A percentile compares a stretch with the other conserved stretches of the same genome.
These are phyloP conservation scores for Venturia oleaginea DNA, from an alignment of 2,329 filamentous ascomycete genomes.

Conservation along the genomic window DNA sequence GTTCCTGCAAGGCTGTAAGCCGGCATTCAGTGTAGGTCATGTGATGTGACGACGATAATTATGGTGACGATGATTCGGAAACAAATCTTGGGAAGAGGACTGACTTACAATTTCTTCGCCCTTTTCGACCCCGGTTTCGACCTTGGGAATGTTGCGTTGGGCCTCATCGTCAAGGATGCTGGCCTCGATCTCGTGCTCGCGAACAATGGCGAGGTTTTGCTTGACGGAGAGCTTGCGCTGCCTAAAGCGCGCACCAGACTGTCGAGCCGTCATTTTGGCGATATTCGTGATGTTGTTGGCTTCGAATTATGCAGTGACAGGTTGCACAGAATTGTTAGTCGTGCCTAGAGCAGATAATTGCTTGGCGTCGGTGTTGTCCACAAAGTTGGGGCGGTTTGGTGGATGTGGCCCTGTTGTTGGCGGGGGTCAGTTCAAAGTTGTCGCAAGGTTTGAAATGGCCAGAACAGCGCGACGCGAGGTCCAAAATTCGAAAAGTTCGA, in stretches of 20 bases:
- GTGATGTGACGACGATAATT: conserved; percentile 26
- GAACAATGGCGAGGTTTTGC: conserved; percentile 75
- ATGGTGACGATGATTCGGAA: conserved; percentile 21
- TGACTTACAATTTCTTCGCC: conserved; percentile 89
- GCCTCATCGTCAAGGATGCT: conserved; percentile 69
- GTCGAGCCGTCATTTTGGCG: conserved; percentile 17
- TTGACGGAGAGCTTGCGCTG: conserved; percentile 90
- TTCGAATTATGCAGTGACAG: conserved; percentile 2
- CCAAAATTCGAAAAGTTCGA: background rate
- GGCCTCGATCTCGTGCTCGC: conserved; percentile 83
- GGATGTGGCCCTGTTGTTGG: background rate
- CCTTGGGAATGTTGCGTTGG: conserved; percentile 70
- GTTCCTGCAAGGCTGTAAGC: conserved; percentile 56
- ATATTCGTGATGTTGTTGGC: background rate
- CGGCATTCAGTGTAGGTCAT: conserved; percentile 16
- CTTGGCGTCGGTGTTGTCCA: conserved; percentile 8
- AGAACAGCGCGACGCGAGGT: background rate
- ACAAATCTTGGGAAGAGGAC: background rate
- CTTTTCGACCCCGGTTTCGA: conserved; percentile 94
- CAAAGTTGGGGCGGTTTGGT: conserved; percentile 4
- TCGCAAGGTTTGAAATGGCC: conserved; percentile 4
- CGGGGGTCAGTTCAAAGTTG: background rate
- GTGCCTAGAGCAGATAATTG: background rate
- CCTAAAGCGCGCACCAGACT: conserved; percentile 52
- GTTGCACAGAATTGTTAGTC: background rate